phyloP scores from a whole-genome alignment of 2,329 filamentous ascomycete species.

The Xylaria digitata region DNA sequence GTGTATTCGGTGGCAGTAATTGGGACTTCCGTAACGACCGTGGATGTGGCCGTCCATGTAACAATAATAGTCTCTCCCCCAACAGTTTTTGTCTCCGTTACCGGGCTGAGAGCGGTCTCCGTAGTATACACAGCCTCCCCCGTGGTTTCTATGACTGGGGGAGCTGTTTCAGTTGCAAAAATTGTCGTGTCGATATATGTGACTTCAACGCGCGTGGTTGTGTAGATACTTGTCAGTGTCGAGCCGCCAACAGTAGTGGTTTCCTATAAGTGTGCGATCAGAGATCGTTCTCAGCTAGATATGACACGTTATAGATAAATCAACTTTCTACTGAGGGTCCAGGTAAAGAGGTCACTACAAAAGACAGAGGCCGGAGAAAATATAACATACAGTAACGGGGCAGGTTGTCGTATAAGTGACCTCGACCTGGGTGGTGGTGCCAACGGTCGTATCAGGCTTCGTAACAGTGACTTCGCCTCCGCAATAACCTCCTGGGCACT shows the following conservation, averaged over 20 bases:
- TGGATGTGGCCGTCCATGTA: constrained; percentile 55
- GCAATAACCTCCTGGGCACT: constrained; percentile 53
- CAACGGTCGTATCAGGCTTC: constrained; percentile 52
- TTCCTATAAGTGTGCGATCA: constrained; percentile 30
- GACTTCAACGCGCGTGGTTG: constrained; percentile 46
- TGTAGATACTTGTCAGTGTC: constrained; percentile 38
- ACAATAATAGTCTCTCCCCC: constrained; percentile 55
- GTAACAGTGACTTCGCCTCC: constrained; percentile 52
- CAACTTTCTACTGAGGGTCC: not conserved
- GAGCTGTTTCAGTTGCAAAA: constrained; percentile 38
- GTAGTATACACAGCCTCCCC: constrained; percentile 56
- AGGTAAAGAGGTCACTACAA: not conserved
- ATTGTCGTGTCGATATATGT: constrained; percentile 37
- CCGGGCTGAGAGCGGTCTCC: constrained; percentile 57
- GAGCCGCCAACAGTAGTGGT: constrained; percentile 37
- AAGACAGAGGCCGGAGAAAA: not conserved
- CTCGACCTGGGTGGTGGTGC: constrained; percentile 52
- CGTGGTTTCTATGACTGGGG: constrained; percentile 53
- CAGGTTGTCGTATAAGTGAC: constrained; percentile 54
- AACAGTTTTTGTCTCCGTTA: constrained; percentile 59
- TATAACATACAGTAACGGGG: constrained; percentile 41
- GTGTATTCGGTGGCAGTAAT: constrained; percentile 49
- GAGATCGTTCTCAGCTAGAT: not conserved
- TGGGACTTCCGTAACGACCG: constrained; percentile 49
- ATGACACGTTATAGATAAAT: not conserved